A percentile compares a stretch with the other conserved stretches of the same genome.
Conservation (phyloP, 164 flowering plant species). For the Buxus sempervirens region DNA sequence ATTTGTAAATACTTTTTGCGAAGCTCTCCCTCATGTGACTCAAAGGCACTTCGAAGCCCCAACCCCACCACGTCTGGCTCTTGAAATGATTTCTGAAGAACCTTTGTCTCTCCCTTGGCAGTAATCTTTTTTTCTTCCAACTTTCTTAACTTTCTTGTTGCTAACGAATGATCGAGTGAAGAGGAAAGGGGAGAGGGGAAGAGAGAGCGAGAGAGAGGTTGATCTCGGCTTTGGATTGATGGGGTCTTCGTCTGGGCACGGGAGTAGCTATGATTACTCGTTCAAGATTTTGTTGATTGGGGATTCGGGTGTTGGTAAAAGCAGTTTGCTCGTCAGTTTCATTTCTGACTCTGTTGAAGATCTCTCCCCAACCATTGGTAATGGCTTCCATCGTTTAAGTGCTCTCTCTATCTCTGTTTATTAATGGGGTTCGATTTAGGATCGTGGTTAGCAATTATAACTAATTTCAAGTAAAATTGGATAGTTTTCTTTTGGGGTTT, state of each 20-base stretch:
- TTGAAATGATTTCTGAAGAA: no score
- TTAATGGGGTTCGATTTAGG: no score
- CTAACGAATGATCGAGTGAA: not conserved
- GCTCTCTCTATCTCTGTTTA: not conserved
- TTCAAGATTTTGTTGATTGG: conserved; percentile 87
- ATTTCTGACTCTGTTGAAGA: conserved; percentile 58
- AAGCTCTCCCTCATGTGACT: no score
- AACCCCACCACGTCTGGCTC: no score
- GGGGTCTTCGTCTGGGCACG: conserved; percentile 32
- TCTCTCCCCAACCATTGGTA: conserved; percentile 86
- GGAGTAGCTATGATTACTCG: conserved; percentile 57
- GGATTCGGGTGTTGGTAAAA: conserved; percentile 90
- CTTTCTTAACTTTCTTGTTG: not conserved
- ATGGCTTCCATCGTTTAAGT: conserved; percentile 12
- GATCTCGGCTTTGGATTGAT: conserved; percentile 9
- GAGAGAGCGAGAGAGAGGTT: conserved; percentile 2
- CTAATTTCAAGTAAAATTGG: not conserved
- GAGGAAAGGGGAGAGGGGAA: conserved; percentile 4
- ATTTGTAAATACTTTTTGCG: no score
- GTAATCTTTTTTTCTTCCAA: no score
- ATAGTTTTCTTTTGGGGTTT: no score
- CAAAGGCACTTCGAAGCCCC: no score
- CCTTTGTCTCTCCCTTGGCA: no score
- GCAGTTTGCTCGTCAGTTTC: conserved; percentile 82
- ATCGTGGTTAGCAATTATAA: no score